Percentiles rank a stretch among this genome's conserved stretches.
Evolutionary conservation across 805 yeast species (phyloP).

Genomic region (Yarrowia yakushimensis): DNA sequence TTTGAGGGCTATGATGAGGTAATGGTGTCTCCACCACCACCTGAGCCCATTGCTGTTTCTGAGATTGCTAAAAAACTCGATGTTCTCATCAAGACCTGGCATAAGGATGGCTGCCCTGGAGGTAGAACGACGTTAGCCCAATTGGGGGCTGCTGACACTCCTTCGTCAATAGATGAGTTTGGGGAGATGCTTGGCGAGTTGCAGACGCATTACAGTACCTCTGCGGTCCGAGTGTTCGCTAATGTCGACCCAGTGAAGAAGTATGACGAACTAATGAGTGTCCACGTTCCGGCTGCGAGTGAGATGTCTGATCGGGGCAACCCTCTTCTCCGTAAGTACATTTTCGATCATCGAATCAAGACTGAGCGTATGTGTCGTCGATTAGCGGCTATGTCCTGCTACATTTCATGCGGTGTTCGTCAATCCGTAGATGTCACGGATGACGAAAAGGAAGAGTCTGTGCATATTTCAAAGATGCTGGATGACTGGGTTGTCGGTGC

Average conservation of each 20-base stretch:
- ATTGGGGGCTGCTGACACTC: background rate
- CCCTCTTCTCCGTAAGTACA: background rate
- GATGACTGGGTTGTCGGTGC: background rate
- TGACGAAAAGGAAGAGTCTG: background rate
- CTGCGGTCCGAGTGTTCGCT: background rate
- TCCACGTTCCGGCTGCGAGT: background rate
- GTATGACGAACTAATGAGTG: background rate
- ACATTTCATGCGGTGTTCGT: background rate
- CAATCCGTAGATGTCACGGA: background rate
- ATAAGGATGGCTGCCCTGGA: background rate
- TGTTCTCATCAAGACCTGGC: background rate
- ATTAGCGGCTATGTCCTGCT: background rate
- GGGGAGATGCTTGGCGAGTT: background rate
- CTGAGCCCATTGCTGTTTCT: background rate
- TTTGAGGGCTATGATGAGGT: background rate
- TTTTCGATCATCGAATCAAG: background rate
- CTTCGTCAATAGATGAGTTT: background rate
- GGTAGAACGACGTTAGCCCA: background rate
- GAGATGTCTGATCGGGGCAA: background rate
- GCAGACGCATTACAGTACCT: background rate
- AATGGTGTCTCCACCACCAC: background rate
- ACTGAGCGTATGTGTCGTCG: background rate
- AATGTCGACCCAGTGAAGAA: background rate
- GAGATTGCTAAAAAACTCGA: background rate
- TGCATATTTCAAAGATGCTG: background rate